These are phyloP conservation scores for Neurospora terricola DNA, from an alignment of 495 filamentous ascomycete species.

Conservation along the genomic window DNA sequence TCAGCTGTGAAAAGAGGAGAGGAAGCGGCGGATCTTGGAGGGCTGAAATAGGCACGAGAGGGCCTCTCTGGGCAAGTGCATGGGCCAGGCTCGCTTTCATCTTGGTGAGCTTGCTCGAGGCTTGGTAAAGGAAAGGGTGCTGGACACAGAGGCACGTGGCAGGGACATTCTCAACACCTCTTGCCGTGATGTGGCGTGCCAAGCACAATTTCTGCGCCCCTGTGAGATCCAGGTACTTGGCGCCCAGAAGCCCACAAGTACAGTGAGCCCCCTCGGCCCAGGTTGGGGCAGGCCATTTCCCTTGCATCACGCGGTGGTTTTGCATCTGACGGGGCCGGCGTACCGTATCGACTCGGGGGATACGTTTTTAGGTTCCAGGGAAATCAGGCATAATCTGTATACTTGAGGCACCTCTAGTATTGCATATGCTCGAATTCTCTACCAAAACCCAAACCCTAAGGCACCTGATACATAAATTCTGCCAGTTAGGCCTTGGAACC, in stretches of 20 bases:
- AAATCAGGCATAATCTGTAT: too few relatives aligned
- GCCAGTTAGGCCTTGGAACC: too few relatives aligned
- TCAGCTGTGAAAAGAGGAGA: neutral
- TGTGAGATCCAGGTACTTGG: neutral
- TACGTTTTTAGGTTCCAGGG: too few relatives aligned
- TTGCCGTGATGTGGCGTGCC: neutral
- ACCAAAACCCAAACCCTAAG: too few relatives aligned
- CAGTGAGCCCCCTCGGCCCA: neutral
- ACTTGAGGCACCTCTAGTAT: too few relatives aligned
- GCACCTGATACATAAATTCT: too few relatives aligned
- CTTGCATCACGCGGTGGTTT: neutral
- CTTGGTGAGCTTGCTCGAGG: too few relatives aligned
- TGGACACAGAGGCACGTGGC: neutral
- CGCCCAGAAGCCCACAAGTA: neutral
- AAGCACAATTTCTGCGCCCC: neutral
- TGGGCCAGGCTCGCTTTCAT: neutral
- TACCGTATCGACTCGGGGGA: too few relatives aligned
- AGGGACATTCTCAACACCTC: neutral
- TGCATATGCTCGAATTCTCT: too few relatives aligned
- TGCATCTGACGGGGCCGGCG: neutral
- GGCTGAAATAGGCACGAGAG: neutral
- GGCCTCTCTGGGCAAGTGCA: neutral
- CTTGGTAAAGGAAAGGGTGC: neutral
- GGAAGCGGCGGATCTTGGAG: neutral
- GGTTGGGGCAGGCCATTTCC: neutral